Base-by-base conservation (phyloP, 495 filamentous ascomycete species). In the Trichoderma erinaceum region DNA sequence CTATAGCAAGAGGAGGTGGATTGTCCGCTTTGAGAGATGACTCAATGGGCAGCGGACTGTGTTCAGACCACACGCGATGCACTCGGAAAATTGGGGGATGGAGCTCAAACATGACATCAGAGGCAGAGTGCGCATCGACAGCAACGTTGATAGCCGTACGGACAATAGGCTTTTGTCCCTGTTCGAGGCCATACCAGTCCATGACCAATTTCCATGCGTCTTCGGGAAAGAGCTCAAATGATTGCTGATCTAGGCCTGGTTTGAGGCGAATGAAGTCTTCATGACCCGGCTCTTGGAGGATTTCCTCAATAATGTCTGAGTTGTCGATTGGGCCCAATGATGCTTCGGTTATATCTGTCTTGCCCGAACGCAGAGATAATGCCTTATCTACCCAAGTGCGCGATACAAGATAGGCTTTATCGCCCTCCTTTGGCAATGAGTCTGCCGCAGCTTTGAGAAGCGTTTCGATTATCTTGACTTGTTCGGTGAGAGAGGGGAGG, bases 291-390 rank as follows among this genome's bases (percentile, higher is more conserved):
- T 84, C 80, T 29, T 75, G 76, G 69, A 85, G 79, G 21, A 83
- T 77, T 67, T 81, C 75, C 41, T 78, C 71, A 63, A 85, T 83
- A 68, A 89, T 85, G 70, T 92, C 90, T 6, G 90, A 86, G 74
- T 97, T 98, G 78, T 97, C 92, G 38, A 98, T 87, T 0, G 91
- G 91, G 3, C 92, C 93, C 43, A 95, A 83, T 13, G 87, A 81
- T 18, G 29, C 21, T n/a, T 66, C 65, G 21, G 65, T 23, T 13
- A 84, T 86, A 68, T 90, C 87, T 41, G 77, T 69, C 5, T 83
- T 80, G 52, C 87, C 86, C 11, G 63, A 65, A 29, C 65, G 65
- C 67, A 92, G 84, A 15, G 89, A 83, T 68, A 89, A 79, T 2
- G 97, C 92, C 44, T 87, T 84, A 52, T 82, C 82, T 29, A 98